A percentile compares a stretch with the other conserved stretches of the same genome.
These are phyloP conservation scores for Arabidopsis thaliana DNA, from an alignment of 345 rosid genomes.

Conservation along the genomic window TAIR10.1 NC_003075.7:15072001-15072500, in stretches of 20 bases:
- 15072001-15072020: no score
- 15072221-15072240: not conserved
- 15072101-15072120: no score
- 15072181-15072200: not conserved
- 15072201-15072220: no score
- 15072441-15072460: not conserved
- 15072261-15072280: not conserved
- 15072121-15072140: not conserved
- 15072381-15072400: not conserved
- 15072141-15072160: not conserved
- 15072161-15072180: not conserved
- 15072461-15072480: constrained; percentile 1
- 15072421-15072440: not conserved
- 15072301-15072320: not conserved
- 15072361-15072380: not conserved
- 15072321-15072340: not conserved
- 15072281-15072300: not conserved
- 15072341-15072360: not conserved
- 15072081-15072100: no score
- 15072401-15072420: not conserved
- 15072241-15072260: not conserved
- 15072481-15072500: not conserved
- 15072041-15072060: not conserved
- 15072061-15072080: not conserved
- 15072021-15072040: not conserved